A percentile compares a stretch with the other conserved stretches of the same genome.
Evolutionary conservation across 2,329 filamentous ascomycete genomes (phyloP).

Genomic region (Aspergillus hiratsukae): DNA sequence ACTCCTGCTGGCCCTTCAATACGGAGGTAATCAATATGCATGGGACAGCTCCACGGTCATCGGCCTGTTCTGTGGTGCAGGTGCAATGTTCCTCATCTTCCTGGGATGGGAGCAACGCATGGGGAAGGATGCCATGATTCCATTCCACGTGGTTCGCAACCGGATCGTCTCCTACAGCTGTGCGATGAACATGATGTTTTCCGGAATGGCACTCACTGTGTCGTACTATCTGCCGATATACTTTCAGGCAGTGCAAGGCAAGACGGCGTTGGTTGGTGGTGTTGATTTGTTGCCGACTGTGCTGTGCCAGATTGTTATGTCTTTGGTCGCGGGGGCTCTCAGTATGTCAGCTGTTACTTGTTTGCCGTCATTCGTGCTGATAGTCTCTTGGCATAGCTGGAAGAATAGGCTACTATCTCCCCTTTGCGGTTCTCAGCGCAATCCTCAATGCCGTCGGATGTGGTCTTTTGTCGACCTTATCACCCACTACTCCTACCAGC

Average conservation of each 20-base stretch:
- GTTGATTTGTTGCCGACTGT: slow-evolving; percentile 24
- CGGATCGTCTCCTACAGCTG: slow-evolving; percentile 21
- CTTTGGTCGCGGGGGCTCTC: slow-evolving; percentile 29
- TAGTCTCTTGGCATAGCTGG: slow-evolving; percentile 13
- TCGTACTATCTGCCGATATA: slow-evolving; percentile 48
- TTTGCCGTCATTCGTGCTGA: not conserved
- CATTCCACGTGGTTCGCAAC: slow-evolving; percentile 9
- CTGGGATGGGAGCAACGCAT: slow-evolving; percentile 35
- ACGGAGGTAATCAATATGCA: slow-evolving; percentile 35
- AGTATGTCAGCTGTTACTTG: slow-evolving; percentile 16
- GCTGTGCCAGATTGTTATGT: slow-evolving; percentile 30
- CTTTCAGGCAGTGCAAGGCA: slow-evolving; percentile 42
- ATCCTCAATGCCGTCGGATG: slow-evolving; percentile 29
- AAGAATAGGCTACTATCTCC: slow-evolving; percentile 32
- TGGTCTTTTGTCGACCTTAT: slow-evolving; percentile 42
- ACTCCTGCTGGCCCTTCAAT: slow-evolving; percentile 46
- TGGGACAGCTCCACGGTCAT: slow-evolving; percentile 42
- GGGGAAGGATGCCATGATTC: slow-evolving; percentile 42
- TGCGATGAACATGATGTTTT: slow-evolving; percentile 29
- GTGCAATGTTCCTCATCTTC: slow-evolving; percentile 35
- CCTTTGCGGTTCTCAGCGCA: slow-evolving; percentile 26
- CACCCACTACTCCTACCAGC: slow-evolving; percentile 29
- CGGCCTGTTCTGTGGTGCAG: slow-evolving; percentile 44
- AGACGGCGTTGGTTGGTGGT: slow-evolving; percentile 22
- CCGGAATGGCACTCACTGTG: slow-evolving; percentile 26